These are phyloP conservation scores for Datura wrightii DNA, from an alignment of 257 asterid species.

Conservation along the genomic window DNA sequence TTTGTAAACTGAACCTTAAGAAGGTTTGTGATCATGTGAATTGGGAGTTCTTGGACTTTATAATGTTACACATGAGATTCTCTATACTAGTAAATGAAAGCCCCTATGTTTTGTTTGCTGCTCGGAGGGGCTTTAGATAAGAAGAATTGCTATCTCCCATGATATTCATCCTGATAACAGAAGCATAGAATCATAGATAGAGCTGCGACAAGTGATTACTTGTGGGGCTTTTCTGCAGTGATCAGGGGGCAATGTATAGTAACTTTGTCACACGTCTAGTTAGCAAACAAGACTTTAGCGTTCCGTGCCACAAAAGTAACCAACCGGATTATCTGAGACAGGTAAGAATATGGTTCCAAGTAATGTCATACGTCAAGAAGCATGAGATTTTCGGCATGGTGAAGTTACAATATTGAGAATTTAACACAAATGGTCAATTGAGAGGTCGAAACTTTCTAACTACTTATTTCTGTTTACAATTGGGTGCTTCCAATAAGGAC, in stretches of 20 bases:
- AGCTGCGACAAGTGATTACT: not conserved
- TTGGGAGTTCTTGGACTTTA: not conserved
- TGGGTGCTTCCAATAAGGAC: not conserved
- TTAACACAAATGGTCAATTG: not conserved
- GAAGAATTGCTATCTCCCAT: no score
- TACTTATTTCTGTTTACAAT: not conserved
- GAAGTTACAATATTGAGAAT: not conserved
- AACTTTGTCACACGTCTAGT: not conserved
- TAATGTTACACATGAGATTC: no score
- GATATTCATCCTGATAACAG: not conserved
- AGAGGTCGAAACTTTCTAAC: not conserved
- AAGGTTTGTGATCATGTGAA: no score
- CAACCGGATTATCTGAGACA: not conserved
- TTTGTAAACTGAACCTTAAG: not conserved
- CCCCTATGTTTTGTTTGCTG: not conserved
- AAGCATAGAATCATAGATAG: not conserved
- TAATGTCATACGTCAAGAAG: not conserved
- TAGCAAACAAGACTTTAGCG: not conserved
- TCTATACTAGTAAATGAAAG: not conserved
- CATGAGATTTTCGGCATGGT: not conserved
- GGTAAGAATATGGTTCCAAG: not conserved
- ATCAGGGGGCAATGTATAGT: not conserved
- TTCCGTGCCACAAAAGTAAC: not conserved
- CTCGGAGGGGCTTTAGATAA: not conserved
- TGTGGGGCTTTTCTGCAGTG: not conserved